Evolutionary conservation across 495 filamentous ascomycete genomes (phyloP), one percentile per base, ranked within the genome.

Genomic region (Lophiostoma macrostomum): DNA sequence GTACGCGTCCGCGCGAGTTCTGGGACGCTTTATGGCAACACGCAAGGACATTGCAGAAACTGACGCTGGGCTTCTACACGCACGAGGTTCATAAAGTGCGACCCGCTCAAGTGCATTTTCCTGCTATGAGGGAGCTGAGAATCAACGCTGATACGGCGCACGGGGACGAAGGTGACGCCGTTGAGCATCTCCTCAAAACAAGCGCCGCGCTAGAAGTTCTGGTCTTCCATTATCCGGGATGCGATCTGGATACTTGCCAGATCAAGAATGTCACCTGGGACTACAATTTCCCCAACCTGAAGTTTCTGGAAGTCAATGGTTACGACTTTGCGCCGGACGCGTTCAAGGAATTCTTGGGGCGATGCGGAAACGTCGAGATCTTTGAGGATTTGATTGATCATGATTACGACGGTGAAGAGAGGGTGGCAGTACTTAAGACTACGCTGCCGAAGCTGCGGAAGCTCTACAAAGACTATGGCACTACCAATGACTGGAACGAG

Each of bases 191-290:
- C 10, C 23, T 59, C 8, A 51, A 38, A 25, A 24, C 6, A 5
- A 47, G 31, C 14, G 40, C 48, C 8, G 35, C 31, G 6, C 49
- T 59, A 6, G 56, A 53, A 19, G 42, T 22, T 18, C 47, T 53
- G 13, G 20, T 31, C 1, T 46, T 59, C 24, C 18, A n/a, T 8
- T 59, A 41, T 13, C 56, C 56, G 11, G 36, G 36, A 5, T 59
- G 48, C 48, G 56, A 59, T 47, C 48, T 53, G 0, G 23, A 47
- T 4, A 40, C 20, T 18, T 59, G 56, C 27, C 56, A 42, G 34
- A 51, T 59, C 27, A 1, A 47, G 45, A 35, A 42, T 24, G 28
- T 59, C 12, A 47, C 23, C 18, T 60, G 57, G 57, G 51, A 55
- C 30, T 60, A 50, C 35, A n/a, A 25, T 12, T 55, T 55, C 27